Evolutionary conservation across 352 stramenopile species (phyloP), one percentile per base, ranked within the genome.

Genomic region (Phytophthora constricta): DNA sequence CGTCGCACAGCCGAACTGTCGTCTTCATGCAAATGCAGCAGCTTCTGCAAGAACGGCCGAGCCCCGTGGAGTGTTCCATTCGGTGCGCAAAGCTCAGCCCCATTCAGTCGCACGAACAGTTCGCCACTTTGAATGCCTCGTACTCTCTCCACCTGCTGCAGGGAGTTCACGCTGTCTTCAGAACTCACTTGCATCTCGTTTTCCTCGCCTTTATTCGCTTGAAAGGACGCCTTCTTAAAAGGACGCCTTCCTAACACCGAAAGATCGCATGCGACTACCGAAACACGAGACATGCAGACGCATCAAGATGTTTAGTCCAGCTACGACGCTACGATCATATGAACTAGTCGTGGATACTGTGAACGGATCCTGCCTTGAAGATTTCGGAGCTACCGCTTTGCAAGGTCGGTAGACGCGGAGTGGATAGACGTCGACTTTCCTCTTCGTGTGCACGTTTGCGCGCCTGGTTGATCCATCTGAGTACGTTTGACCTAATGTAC

Each of bases 401-500:
- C 17, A 42, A 16, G 11, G 19, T 47, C 25, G 50, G 20, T n/a
- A 71, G 42, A 2, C 43, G 22, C 31, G 49, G 42, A 25, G 50
- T 46, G 17, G 64, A 26, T 3, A 46, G 10, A 5, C 31, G 51
- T 4, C 64, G 62, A 17, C 79, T 65, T 50, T 65, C 47, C 11
- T 79, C 72, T 37, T 79, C 74, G 1, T 79, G 70, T 2, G 62
- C 53, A n/a, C 80, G 76, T 37, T 73, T 76, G 16, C 77, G 64
- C 23, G 70, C 72, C 46, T 90, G 74, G 8, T 68, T 66, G 42
- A 90, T 74, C 79, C 81, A 91, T n/a, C 77, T 76, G 41, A 89
- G 55, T 53, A 91, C 68, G 23, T 80, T 86, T 37, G 73, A 80
- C 55, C 85, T 80, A 46, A 91, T 76, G 46, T 84, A 89, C 26